phyloP scores from a whole-genome alignment of 495 filamentous ascomycete species.

The Neurospora tetraspora region DNA sequence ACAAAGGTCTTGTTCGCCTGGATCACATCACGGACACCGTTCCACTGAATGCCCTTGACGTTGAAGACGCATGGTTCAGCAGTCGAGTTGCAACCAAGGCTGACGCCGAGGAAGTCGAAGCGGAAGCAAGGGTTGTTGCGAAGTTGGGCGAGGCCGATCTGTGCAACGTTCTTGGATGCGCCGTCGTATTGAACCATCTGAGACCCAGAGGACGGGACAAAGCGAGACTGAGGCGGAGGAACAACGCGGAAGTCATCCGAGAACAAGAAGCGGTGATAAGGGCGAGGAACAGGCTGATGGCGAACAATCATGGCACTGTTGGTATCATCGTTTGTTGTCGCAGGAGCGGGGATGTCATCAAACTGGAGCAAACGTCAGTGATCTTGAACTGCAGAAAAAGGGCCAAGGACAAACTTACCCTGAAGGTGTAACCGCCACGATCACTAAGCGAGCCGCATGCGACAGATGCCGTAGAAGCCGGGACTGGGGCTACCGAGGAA shows the following conservation, averaged over 20 bases:
- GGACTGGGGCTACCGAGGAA: not conserved
- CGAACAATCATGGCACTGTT: not conserved
- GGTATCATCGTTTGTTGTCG: not conserved
- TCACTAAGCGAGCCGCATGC: not conserved
- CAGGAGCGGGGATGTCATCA: not conserved
- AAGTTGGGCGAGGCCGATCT: not conserved
- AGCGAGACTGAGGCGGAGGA: not conserved
- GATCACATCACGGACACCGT: not conserved
- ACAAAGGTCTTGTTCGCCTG: not conserved
- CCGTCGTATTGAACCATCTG: not conserved
- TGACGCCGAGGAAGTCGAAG: not conserved
- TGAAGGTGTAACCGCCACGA: not conserved
- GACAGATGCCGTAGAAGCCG: not conserved
- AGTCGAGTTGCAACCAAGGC: not conserved
- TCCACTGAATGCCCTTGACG: not conserved
- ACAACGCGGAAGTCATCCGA: not conserved
- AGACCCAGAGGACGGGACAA: not conserved
- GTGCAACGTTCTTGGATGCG: not conserved
- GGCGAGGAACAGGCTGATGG: not conserved
- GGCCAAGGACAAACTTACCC: not conserved
- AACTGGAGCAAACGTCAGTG: not conserved
- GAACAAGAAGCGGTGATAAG: not conserved
- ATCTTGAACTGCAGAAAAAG: not conserved
- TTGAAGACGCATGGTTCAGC: not conserved
- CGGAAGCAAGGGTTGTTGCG: not conserved